phyloP scores from a whole-genome alignment of 495 filamentous ascomycete genomes.

The Penicillium arizonense region DNA sequence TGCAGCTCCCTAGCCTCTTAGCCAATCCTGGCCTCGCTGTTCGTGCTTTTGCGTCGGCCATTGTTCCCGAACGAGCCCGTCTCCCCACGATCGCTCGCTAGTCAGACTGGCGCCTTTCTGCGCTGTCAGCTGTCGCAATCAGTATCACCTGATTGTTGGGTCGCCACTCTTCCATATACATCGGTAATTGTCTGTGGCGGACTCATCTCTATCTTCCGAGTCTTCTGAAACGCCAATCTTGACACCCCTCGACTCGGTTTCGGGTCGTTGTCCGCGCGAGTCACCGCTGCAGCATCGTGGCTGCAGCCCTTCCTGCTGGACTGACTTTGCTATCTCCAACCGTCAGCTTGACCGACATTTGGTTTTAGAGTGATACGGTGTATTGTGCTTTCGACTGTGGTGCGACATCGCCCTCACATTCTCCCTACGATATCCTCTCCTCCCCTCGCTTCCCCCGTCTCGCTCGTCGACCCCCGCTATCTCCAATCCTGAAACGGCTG shows the following conservation, averaged over 20 bases:
- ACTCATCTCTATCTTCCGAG: neutral
- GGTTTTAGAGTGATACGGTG: conserved; percentile 35
- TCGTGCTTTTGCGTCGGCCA: conserved; percentile 9
- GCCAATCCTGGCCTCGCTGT: conserved; percentile 11
- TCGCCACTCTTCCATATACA: conserved; percentile 21
- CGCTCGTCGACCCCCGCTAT: neutral
- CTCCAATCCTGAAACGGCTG: neutral
- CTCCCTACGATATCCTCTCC: conserved; percentile 1
- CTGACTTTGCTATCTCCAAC: conserved; percentile 21
- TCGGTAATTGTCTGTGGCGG: conserved; percentile 6
- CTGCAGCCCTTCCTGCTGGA: conserved; percentile 10
- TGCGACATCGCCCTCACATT: conserved; percentile 33
- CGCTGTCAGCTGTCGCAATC: conserved; percentile 25
- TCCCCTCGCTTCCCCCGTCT: conserved; percentile 24
- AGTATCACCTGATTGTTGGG: conserved; percentile 28
- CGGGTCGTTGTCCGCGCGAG: conserved; percentile 7
- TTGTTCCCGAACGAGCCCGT: neutral
- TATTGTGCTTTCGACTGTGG: conserved; percentile 38
- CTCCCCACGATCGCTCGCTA: conserved; percentile 12
- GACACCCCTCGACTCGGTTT: neutral
- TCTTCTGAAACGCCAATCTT: neutral
- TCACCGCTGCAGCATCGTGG: conserved; percentile 14
- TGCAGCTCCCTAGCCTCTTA: conserved; percentile 24
- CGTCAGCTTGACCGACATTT: conserved; percentile 46
- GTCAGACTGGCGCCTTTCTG: conserved; percentile 11